Evolutionary conservation across 2,329 filamentous ascomycete genomes (phyloP), one percentile per base, ranked within the genome.

Genomic region (Laburnicola sp.): DNA sequence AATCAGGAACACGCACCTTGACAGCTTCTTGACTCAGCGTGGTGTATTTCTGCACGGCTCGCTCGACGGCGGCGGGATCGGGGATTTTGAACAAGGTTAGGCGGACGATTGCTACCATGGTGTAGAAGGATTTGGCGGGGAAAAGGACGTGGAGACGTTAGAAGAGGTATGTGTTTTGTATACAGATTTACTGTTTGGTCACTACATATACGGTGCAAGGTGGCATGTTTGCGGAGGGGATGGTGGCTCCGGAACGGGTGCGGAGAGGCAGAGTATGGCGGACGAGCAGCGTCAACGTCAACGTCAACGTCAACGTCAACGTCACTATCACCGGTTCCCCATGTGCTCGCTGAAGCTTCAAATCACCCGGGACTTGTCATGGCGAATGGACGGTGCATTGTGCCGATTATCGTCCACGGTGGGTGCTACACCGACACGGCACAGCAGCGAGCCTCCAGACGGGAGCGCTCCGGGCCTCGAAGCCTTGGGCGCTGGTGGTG

Each of bases 71-170:
- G 28, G 63, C 54, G 3, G 50, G 22, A 38, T 73, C 63, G 45
- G 66, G 57, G 50, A 73, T 59, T 55, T 74, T 73, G 66, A 74
- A 71, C 27, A 73, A 58, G 9, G 70, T 73, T 42, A 73, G 56
- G 50, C 71, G 71, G 46, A 66, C 51, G 56, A 74, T 66, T 44
- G 63, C 62, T 8, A 65, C 46, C 69, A 71, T 73, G 34, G 37
- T 66, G 39, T 42, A 48, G 45, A 16, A 7, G 36, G 28, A 38
- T 45, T 35, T 7, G 38, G 26, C 34, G 28, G 28, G 47, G 50
- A 31, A 50, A 42, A 54, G 40, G 45, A 32, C 39, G 31, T 37
- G 37, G 46, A 39, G 45, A n/a, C n/a, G n/a, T n/a, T n/a, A n/a
- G n/a, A n/a, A n/a, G n/a, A n/a, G n/a, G n/a, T n/a, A n/a, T n/a